Evolutionary conservation across 192 early-diverging fungal genomes (phyloP).

Genomic region (Blastocladiella britannica): DNA sequence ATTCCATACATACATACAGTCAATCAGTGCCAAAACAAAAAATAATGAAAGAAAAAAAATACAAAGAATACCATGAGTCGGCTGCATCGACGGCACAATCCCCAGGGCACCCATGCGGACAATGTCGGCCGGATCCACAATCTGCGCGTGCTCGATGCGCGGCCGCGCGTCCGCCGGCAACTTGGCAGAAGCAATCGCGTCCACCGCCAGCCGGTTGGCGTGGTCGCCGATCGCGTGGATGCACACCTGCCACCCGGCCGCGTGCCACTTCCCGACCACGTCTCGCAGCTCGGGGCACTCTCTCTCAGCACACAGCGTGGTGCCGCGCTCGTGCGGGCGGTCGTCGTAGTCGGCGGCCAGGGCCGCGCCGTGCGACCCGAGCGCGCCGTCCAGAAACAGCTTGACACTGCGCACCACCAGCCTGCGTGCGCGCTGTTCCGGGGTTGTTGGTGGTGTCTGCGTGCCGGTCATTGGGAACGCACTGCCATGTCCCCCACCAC

Average conservation of each 20-base stretch:
- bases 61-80: slow-evolving; percentile 20
- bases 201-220: slow-evolving; percentile 25
- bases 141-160: slow-evolving; percentile 36
- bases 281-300: background rate
- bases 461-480: no score
- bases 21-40: background rate
- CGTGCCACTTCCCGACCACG: background rate
- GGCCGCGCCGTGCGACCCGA: slow-evolving; percentile 10
- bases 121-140: slow-evolving; percentile 22
- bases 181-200: slow-evolving; percentile 20
- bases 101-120: slow-evolving; percentile 17
- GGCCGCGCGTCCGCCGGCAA: slow-evolving; percentile 9
- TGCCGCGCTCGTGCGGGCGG: slow-evolving; percentile 1
- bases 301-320: slow-evolving; percentile 6
- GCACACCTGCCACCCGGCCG: slow-evolving; percentile 26
- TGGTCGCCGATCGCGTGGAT: slow-evolving; percentile 32
- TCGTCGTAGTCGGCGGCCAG: background rate
- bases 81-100: slow-evolving; percentile 32
- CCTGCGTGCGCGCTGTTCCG: slow-evolving; percentile 8
- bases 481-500: no score
- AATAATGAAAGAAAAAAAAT: background rate
- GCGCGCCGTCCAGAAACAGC: slow-evolving; percentile 32
- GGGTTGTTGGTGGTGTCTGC: no score
- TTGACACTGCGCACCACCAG: slow-evolving; percentile 23
- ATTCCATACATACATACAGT: background rate